Evolutionary conservation across 257 asterid species (phyloP), one percentile per base, ranked within the genome.

Genomic region (Datura wrightii): DNA sequence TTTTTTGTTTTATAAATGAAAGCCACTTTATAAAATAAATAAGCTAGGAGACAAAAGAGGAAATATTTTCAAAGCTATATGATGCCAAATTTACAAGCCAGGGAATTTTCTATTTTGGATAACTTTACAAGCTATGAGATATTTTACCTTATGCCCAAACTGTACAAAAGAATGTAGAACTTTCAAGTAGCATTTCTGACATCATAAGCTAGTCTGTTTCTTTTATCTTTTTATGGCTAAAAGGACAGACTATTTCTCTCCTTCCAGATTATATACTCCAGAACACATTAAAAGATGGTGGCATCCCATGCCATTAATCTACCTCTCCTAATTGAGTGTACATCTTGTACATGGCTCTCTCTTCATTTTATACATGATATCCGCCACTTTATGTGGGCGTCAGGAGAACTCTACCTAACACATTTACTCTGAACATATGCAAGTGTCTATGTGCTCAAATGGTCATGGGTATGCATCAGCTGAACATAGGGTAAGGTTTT

Each of bases 101-200:
- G 34, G 36, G 13, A 2, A 41, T 74, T 19, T 50, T 24, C 18
- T 1, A 46, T 72, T 10, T 46, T 5, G 18, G 34, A 6, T 0
- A 72, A 46, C 80, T 46, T 72, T 13, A 74, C 39, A 74, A 48
- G 80, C 42, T 50, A 48, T 74, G n/a, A n/a, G 59, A 46, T 46
- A 58, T 18, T 56, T 56, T 74, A 6, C 11, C 19, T 44, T 19
- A 19, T 46, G 58, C 59, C 59, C 19, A 24, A 74, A 24, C 19
- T 74, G 14, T 48, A 74, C 39, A 48, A 74, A 72, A 74, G 10
- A 48, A 10, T 24, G 16, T 46, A 46, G 42, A 19, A 24, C 59
- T 74, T 24, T 6, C 80, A 74, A 74, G 42, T 19, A 74, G 80
- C 59, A 74, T 24, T 74, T 74, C 59, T 8, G 1, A 74, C 80